Evolutionary conservation across 2,329 filamentous ascomycete genomes (phyloP), one percentile per base, ranked within the genome.

Genomic region (Alternaria incomplexa): DNA sequence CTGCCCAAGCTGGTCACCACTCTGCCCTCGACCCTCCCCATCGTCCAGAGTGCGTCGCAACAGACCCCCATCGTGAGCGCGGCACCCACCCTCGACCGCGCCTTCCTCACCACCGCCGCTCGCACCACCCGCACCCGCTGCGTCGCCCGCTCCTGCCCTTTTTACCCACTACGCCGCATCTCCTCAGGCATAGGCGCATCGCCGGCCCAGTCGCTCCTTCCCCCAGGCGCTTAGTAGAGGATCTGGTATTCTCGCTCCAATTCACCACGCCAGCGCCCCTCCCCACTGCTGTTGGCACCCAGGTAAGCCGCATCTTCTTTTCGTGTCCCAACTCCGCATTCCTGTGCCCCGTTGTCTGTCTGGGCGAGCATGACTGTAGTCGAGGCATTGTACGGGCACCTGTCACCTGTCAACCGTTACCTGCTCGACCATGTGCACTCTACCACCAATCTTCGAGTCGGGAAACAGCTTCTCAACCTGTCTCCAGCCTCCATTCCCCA

Each of bases 221-320:
- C 64, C 73, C 78, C 73, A 71, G 72, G 77, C 77, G 78, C 77
- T 78, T 80, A 78, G 67, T 73, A 73, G 79, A 80, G 79, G 73
- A 81, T 78, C 79, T 79, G 79, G 79, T 75, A 81, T 81, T 71
- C 78, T 81, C 78, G 73, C 78, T 74, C 70, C 74, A 72, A 75
- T 64, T 72, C 68, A 64, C 73, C 68, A 72, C 63, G 54, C 60
- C 59, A 62, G 69, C 53, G 56, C 64, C 67, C 59, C 66, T 54
- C 64, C 56, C 62, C 25, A 40, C 51, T 46, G 64, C 68, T 57
- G 71, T 73, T 72, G 70, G 69, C 72, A 62, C 65, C 62, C 71
- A 72, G 77, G 78, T 81, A 73, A 69, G 78, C 79, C 51, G 56
- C 61, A 50, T 58, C 52, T 65, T 57, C 62, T 70, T 58, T 69